Evolutionary conservation across 2,329 filamentous ascomycete species (phyloP).

Genomic region (Aureobasidium sp.): DNA sequence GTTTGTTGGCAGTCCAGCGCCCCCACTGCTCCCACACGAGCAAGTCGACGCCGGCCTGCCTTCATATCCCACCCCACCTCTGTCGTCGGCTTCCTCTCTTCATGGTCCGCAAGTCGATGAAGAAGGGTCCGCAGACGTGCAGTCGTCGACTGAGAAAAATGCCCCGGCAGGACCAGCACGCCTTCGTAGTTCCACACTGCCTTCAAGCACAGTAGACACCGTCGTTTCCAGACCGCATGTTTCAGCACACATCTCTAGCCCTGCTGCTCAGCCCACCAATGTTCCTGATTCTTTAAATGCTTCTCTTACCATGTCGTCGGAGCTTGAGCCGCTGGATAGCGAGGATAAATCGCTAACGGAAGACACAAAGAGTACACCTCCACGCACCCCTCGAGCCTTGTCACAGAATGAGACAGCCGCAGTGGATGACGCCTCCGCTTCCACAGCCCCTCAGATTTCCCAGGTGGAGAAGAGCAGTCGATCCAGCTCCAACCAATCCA

Average conservation of each 20-base stretch:
- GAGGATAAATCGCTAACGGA: constrained; percentile 69
- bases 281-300: constrained; percentile 39
- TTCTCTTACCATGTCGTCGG: constrained; percentile 39
- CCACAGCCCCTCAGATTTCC: constrained; percentile 39
- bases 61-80: constrained; percentile 35
- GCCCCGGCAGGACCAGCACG: constrained; percentile 22
- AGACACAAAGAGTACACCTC: constrained; percentile 79
- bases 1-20: constrained; percentile 17
- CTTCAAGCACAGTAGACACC: constrained; percentile 53
- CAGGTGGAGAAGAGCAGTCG: constrained; percentile 29
- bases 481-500: constrained; percentile 27
- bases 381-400: constrained; percentile 81
- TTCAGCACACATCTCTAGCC: constrained; percentile 64
- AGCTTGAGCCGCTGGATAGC: constrained; percentile 53
- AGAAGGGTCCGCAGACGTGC: constrained; percentile 18
- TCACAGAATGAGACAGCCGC: constrained; percentile 42
- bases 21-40: constrained; percentile 33
- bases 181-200: constrained; percentile 31
- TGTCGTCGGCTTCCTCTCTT: constrained; percentile 35
- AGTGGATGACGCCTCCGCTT: constrained; percentile 20
- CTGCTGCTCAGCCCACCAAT: constrained; percentile 44
- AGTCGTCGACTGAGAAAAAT: constrained; percentile 17
- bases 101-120: constrained; percentile 24
- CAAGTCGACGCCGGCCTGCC: constrained; percentile 17
- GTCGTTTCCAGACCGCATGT: constrained; percentile 57